Base-by-base conservation (phyloP, 129 eudicot genomes). In the Silybum marianum region DNA sequence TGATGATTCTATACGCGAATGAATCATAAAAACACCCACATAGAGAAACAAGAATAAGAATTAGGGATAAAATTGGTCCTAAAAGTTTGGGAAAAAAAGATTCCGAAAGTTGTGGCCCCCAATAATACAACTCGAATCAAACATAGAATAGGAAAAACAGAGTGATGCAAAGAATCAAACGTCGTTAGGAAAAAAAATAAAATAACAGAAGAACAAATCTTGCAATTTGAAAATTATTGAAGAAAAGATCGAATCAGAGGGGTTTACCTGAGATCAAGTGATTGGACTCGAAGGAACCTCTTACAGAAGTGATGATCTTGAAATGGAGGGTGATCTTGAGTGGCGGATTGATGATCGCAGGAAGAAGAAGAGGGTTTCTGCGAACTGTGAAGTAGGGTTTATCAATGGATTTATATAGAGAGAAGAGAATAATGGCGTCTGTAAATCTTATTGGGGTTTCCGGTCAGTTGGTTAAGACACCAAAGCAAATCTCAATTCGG, bases 31-130 rank as follows among this genome's bases (percentile, higher is more conserved):
- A 78, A 40, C 73, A n/a, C 9, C 3, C 66, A 67, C 16, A 66
- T 36, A 5, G 9, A 54, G 9, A 2, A 44, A 46, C 38, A 38
- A 39, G 34, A 77, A 77, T 24, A n/a, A 68, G 23, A 68, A 63
- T 65, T 36, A 24, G 72, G 24, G 60, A 60, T 66, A 38, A 77
- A 22, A 25, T 38, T 14, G 34, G 25, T 77, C 73, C 73, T 22
- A 67, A 78, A 78, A 36, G 68, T 18, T 12, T 34, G 51, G 32
- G 25, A 28, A 7, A 9, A 6, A 9, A 39, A 38, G 81, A 78
- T 78, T 67, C 81, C 42, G 19, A 78, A 78, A 78, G 66, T 13
- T 78, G 81, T 25, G 81, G 40, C 48, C 18, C 81, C 81, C 81
- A 24, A 39, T 10, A 40, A 78, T 9, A 71, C 21, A 11, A 28